These are phyloP conservation scores for Tagetes erecta DNA, from an alignment of 129 eudicot species.

Conservation along the genomic window DNA sequence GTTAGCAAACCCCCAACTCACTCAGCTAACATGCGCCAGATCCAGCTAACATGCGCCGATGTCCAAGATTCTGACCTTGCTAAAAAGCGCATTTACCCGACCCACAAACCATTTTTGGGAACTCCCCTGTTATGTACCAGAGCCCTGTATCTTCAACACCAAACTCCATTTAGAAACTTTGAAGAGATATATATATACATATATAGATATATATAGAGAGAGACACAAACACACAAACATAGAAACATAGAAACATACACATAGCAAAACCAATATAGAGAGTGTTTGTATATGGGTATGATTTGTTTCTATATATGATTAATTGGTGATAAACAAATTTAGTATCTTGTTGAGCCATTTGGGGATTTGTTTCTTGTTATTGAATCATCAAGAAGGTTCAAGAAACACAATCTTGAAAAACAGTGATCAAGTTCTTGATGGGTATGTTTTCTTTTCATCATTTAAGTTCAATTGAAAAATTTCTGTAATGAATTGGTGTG, in stretches of 20 bases:
- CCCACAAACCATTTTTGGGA: constrained; percentile 35
- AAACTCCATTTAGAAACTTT: constrained; percentile 10
- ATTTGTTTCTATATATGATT: not conserved
- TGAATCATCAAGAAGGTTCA: not conserved
- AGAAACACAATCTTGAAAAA: constrained; percentile 40
- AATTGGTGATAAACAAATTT: not conserved
- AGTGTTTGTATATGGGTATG: not conserved
- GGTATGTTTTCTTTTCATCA: constrained; percentile 51
- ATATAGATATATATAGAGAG: not conserved
- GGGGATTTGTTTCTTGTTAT: not conserved
- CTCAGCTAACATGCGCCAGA: constrained; percentile 44
- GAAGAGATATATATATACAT: not conserved
- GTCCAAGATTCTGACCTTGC: constrained; percentile 29
- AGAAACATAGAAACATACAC: constrained; percentile 2
- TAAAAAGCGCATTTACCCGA: constrained; percentile 34
- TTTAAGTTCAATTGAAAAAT: not conserved
- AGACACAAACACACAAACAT: no score
- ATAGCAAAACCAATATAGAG: constrained; percentile 8
- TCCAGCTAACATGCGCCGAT: constrained; percentile 39
- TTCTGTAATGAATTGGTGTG: not conserved
- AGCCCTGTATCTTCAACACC: constrained; percentile 8
- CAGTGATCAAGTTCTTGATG: constrained; percentile 39
- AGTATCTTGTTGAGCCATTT: not conserved
- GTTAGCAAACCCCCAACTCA: constrained; percentile 25
- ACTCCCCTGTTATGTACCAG: constrained; percentile 35